Conservation (phyloP, 164 flowering plant species). For the Malania oleifera region DNA sequence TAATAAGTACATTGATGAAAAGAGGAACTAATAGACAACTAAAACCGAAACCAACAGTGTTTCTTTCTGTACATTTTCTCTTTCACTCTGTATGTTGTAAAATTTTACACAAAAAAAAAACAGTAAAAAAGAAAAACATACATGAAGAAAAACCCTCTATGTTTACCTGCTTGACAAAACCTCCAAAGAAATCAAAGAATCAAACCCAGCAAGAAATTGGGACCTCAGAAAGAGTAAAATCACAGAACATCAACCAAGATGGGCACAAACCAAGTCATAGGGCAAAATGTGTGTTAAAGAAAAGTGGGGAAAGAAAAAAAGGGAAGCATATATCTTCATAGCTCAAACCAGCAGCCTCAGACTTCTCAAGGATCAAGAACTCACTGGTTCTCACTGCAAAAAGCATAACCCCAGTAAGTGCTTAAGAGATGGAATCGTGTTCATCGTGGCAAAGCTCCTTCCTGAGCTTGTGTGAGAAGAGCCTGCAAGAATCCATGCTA, state of each 20-base stretch:
- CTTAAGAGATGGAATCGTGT: constrained; percentile 36
- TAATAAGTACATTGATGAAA: too few relatives aligned
- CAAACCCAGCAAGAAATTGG: background rate
- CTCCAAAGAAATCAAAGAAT: constrained; percentile 4
- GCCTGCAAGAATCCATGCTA: constrained; percentile 87
- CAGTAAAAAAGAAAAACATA: too few relatives aligned
- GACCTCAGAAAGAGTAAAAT: too few relatives aligned
- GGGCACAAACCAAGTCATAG: constrained; percentile 3
- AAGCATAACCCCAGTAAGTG: background rate
- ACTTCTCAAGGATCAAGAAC: constrained; percentile 9
- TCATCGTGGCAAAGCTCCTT: constrained; percentile 70
- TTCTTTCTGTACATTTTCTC: constrained; percentile 8
- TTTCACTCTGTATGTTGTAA: background rate
- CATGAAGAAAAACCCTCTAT: too few relatives aligned
- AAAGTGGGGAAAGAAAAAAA: background rate
- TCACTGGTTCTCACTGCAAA: constrained; percentile 31
- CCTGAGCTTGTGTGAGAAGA: constrained; percentile 75
- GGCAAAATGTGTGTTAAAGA: background rate
- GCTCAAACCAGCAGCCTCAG: constrained; percentile 31
- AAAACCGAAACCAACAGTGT: background rate
- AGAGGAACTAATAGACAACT: background rate
- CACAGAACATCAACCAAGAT: background rate
- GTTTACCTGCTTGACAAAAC: constrained; percentile 1
- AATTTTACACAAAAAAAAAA: too few relatives aligned
- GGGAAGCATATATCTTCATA: background rate